phyloP scores from a whole-genome alignment of 306 rosid species.

The Citrullus amarus region DNA sequence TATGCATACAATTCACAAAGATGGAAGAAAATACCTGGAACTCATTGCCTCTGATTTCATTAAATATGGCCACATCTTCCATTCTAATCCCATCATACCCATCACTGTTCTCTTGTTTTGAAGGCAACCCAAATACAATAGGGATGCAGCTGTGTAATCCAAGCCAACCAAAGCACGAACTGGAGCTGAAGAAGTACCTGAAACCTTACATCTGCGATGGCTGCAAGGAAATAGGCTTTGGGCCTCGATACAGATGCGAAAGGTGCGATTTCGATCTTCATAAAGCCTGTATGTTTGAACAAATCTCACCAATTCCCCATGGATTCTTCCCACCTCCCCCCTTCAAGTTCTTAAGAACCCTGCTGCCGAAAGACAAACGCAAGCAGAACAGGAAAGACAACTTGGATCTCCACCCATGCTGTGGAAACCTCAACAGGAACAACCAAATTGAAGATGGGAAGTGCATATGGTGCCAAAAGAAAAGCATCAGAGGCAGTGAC shows the following conservation, averaged over 20 bases:
- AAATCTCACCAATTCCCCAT: background rate
- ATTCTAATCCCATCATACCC: background rate
- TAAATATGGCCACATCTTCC: background rate
- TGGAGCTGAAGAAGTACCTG: background rate
- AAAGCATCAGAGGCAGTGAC: background rate
- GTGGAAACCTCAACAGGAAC: background rate
- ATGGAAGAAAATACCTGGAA: background rate
- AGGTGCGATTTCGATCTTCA: slow-evolving; percentile 10
- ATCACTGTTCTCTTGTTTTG: too few relatives aligned
- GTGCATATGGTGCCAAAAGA: slow-evolving; percentile 9
- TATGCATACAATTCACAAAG: too few relatives aligned
- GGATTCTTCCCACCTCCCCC: background rate
- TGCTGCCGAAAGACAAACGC: background rate
- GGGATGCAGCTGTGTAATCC: background rate
- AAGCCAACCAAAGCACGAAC: background rate
- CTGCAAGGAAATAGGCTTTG: slow-evolving; percentile 12
- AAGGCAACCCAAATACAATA: too few relatives aligned
- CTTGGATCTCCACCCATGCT: background rate
- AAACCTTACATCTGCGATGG: slow-evolving; percentile 13
- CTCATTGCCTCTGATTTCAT: background rate
- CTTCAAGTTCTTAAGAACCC: background rate
- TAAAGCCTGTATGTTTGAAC: background rate
- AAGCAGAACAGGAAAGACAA: background rate
- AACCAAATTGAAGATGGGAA: background rate
- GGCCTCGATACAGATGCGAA: slow-evolving; percentile 13